phyloP scores from a whole-genome alignment of 257 asterid species.

The Capsicum pubescens region DNA sequence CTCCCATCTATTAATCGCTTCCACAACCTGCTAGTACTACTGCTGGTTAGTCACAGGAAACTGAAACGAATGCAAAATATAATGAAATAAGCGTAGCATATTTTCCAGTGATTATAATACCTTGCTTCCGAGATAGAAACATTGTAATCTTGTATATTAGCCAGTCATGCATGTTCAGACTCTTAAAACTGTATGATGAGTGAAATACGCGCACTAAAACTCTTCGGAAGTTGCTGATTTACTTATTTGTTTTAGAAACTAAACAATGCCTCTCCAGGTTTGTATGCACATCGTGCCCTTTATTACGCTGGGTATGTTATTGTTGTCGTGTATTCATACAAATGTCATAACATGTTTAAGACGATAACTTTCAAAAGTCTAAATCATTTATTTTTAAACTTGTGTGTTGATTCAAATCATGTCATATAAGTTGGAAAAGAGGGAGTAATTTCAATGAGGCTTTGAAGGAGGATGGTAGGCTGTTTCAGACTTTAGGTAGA shows the following conservation, averaged over 20 bases:
- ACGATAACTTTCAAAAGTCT: background rate
- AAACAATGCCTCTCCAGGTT: background rate
- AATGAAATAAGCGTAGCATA: constrained; percentile 13
- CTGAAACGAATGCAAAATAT: constrained; percentile 24
- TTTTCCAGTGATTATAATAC: constrained; percentile 3
- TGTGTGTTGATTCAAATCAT: background rate
- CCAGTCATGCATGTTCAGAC: constrained; percentile 22
- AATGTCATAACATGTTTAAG: background rate
- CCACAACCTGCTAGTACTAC: background rate
- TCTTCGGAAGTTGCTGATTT: background rate
- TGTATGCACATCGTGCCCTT: too few relatives aligned
- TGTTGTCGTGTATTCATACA: background rate
- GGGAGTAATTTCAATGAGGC: too few relatives aligned
- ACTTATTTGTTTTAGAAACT: background rate
- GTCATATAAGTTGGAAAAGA: background rate
- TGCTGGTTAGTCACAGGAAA: constrained; percentile 22
- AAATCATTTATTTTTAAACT: background rate
- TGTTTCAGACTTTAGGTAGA: too few relatives aligned
- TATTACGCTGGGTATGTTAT: too few relatives aligned
- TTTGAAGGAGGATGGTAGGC: too few relatives aligned
- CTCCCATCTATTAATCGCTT: constrained; percentile 16
- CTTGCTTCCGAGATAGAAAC: background rate
- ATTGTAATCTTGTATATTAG: constrained; percentile 5
- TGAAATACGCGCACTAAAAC: background rate
- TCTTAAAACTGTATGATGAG: background rate